Evolutionary conservation across 2,329 filamentous ascomycete species (phyloP), one percentile per base, ranked within the genome.

Genomic region (Aureobasidium sp.): DNA sequence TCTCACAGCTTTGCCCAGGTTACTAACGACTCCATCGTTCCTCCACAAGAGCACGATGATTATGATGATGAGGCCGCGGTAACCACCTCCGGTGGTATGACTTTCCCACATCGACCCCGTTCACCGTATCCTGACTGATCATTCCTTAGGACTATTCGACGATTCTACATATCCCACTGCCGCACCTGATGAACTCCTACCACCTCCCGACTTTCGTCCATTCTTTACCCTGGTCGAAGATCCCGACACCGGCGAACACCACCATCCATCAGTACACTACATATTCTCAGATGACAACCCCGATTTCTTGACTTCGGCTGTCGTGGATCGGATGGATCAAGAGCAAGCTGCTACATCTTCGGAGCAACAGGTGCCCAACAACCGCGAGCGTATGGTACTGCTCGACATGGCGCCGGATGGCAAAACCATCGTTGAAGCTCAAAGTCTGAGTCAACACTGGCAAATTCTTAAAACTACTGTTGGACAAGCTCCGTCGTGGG

Each of bases 211-310:
- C 81, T 95, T 97, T 78, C 85, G 89, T 51, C 93, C 94, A 3
- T 91, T 97, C 82, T 98, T 97, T 82, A 92, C 93, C 1, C 84
- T 98, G 48, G 85, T 98, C 69, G 90, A 93, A 74, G 94, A 97
- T 77, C 81, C 86, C 15, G 87, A 88, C n/a, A 90, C 88, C 11
- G 87, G 89, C 72, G 88, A 93, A 53, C 92, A 93, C 68, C 86
- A 93, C 73, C 95, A 98, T 76, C 96, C 95, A 1, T 90, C 88
- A 62, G 90, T 97, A 1, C 94, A 95, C 81, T 98, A 98, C 81
- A 87, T 98, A 74, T 98, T 99, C 82, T 88, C 89, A 71, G 95
- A 98, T 78, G 96, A 98, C 79, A 94, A 98, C 75, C 88, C 90
- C 2, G 92, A 95, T 54, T 82, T 92, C 51, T 83, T 97, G 43